Evolutionary conservation across 257 asterid species (phyloP).

Genomic region (Prunella vulgaris): DNA sequence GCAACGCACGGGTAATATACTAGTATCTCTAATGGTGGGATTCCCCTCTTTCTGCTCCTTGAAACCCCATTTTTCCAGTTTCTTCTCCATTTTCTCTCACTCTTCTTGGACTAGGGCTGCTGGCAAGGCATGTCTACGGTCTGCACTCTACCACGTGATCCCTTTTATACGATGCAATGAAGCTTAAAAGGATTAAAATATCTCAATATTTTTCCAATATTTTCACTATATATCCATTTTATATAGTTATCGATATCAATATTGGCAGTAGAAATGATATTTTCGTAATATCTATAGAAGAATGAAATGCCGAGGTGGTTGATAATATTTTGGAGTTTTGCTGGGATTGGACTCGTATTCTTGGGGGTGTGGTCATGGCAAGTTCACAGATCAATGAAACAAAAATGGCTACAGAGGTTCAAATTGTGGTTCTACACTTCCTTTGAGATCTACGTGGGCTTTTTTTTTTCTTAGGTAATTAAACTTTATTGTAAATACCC

Average conservation of each 20-base stretch:
- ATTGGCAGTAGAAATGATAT: too few relatives aligned
- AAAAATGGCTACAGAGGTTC: conserved; percentile 47
- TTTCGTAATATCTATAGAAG: too few relatives aligned
- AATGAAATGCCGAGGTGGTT: conserved; percentile 78
- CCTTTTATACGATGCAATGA: too few relatives aligned
- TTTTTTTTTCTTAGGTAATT: conserved; percentile 29
- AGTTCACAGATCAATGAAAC: conserved; percentile 55
- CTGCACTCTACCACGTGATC: too few relatives aligned
- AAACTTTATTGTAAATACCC: conserved; percentile 52
- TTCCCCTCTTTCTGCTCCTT: conserved; percentile 13
- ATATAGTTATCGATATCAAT: too few relatives aligned
- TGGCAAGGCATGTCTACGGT: too few relatives aligned
- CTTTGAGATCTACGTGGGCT: conserved; percentile 27
- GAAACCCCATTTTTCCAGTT: conserved; percentile 30
- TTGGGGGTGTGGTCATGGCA: conserved; percentile 79
- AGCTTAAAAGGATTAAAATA: too few relatives aligned
- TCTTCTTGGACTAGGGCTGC: too few relatives aligned
- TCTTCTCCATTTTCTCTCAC: conserved; percentile 17
- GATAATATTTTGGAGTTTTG: conserved; percentile 60
- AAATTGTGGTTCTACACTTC: conserved; percentile 6
- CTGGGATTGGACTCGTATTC: conserved; percentile 49
- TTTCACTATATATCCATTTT: too few relatives aligned
- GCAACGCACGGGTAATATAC: too few relatives aligned
- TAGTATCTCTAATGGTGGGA: conserved; percentile 64
- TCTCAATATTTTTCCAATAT: too few relatives aligned